These are phyloP conservation scores for Diutina catenulata DNA, from an alignment of 1,139 yeast genomes.

Conservation along the genomic window DNA sequence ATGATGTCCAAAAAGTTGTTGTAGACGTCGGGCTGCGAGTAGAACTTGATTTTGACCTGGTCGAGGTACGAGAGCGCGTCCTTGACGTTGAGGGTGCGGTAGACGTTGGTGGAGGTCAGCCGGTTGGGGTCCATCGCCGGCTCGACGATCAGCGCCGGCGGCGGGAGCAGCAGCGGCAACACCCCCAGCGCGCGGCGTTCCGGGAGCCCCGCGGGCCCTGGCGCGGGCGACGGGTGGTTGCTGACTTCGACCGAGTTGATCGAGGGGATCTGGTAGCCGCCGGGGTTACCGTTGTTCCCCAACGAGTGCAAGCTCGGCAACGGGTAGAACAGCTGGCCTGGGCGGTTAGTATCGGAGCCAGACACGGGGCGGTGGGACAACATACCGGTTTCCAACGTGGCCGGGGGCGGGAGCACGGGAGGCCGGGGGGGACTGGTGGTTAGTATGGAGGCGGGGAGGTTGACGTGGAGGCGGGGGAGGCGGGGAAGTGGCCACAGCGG, in stretches of 20 bases:
- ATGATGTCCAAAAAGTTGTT: slow-evolving; percentile 92
- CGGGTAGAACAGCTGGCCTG: slow-evolving; percentile 39
- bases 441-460: background rate
- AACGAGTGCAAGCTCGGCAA: slow-evolving; percentile 42
- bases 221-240: slow-evolving; percentile 7
- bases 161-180: slow-evolving; percentile 4
- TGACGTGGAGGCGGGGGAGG: background rate
- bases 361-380: background rate
- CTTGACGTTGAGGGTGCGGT: slow-evolving; percentile 86
- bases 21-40: slow-evolving; percentile 88
- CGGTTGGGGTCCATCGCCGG: slow-evolving; percentile 15
- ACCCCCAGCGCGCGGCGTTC: no score
- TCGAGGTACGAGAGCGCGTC: slow-evolving; percentile 94
- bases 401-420: slow-evolving; percentile 47
- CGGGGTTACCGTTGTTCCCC: slow-evolving; percentile 26
- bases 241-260: slow-evolving; percentile 23
- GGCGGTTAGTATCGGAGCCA: slow-evolving; percentile 8
- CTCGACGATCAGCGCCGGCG: background rate
- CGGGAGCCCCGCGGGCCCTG: background rate
- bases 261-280: slow-evolving; percentile 35
- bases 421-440: slow-evolving; percentile 13
- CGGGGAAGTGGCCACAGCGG: no score
- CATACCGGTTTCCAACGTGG: slow-evolving; percentile 29
- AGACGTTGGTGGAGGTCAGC: slow-evolving; percentile 36
- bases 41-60: slow-evolving; percentile 89